Evolutionary conservation across 2,329 filamentous ascomycete genomes (phyloP), one percentile per base, ranked within the genome.

Genomic region (Penicillium sp.): DNA sequence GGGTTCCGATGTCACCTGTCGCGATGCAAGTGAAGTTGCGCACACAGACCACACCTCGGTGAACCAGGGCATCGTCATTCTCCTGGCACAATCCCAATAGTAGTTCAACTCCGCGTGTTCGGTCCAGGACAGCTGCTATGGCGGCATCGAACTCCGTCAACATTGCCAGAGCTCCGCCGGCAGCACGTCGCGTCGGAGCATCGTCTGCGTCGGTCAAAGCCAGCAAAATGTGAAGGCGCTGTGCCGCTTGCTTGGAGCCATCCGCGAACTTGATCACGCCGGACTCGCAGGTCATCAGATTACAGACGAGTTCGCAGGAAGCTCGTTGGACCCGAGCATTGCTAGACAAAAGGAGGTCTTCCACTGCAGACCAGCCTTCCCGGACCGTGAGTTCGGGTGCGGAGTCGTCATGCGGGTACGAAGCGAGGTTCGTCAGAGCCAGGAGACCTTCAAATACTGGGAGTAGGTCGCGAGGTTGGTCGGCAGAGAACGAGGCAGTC

Each of bases 341-440:
- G 42, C 84, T 83, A 15, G 86, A 88, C 1, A 97, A 82, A 1
- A 97, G 78, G 18, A 92, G 82, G 62, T 97, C 91, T 71, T 97
- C 94, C 41, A 96, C 81, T 21, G 85, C 84, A 1, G 85, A 71
- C 84, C 90, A 96, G 1, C 87, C 85, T 4, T 82, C 78, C 10
- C 88, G 85, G 35, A 96, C 85, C 47, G 96, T 92, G 16, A 82
- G 79, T 50, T 92, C 87, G 13, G 87, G 83, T 15, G 75, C 68
- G 29, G 71, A 65, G 50, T 66, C 65, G 58, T 79, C 72, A 41
- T 59, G 56, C 18, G 77, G 69, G 45, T 73, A 69, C 0, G 90
- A 95, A 0, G 93, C 94, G 8, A 99, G 83, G 65, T 99, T 99
- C 0, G 94, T 97, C 35, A 99, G 82, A 0, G 94, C 93, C 71